Base-by-base conservation (phyloP, 129 eudicot species). In the Heracleum sosnowskyi region DNA sequence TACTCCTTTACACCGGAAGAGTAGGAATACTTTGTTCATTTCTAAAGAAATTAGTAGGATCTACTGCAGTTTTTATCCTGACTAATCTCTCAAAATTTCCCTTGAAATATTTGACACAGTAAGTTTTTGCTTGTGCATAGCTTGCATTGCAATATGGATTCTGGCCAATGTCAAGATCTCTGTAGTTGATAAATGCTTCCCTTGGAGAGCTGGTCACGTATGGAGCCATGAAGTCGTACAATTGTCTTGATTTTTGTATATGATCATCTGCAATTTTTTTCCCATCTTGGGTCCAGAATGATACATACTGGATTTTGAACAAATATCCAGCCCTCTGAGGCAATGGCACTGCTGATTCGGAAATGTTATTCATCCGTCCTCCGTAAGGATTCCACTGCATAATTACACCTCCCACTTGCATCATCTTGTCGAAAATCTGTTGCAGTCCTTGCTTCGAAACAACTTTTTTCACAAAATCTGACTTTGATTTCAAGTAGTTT, bases 241-340 rank as follows among this genome's bases (percentile, higher is more conserved):
- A n/a, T n/a, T n/a, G n/a, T n/a, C 90, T 81, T 1, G 80, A 77
- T 63, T 79, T 79, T 12, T 83, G 78, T 13, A 88, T 22, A 49
- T 84, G 46, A 45, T 77, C 35, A 3, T 42, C 46, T 36, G 77
- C 90, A 13, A 44, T 46, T 11, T 36, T 72, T 0, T 62, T 79
- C 20, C 85, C 89, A 2, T 18, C 72, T 4, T 86, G 90, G 5
- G 76, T 37, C 92, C 90, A 88, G 8, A 63, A 62, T 8, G 77
- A 22, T 1, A 84, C 77, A 69, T 86, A 84, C 47, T 88, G 90
- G 34, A 88, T 86, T 73, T 88, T 88, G 79, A 20, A 83, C 36
- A 88, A 35, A 78, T 85, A 86, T 4, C 92, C 92, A 10, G 83
- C 85, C 16, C 89, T 76, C 46, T 88, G 92, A 7, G 92, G 92